Evolutionary conservation across 2,329 filamentous ascomycete genomes (phyloP), one percentile per base, ranked within the genome.

Genomic region (Arthrobotrys megalospora): DNA sequence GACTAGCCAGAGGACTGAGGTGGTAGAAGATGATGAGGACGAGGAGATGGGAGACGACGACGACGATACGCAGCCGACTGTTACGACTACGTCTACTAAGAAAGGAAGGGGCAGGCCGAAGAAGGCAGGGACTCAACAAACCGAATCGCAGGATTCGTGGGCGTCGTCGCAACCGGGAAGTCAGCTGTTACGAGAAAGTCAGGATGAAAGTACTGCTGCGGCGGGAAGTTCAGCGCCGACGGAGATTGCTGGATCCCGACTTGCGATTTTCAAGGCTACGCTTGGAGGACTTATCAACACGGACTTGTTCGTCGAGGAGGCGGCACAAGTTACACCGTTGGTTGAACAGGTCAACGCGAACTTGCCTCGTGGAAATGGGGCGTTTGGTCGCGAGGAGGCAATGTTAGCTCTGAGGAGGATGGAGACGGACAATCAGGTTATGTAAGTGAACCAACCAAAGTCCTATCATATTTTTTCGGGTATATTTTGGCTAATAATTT

Each of bases 381-480:
- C 87, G 43, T 99, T 97, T 85, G 88, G 87, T 28, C 88, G 88
- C 43, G 86, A 86, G 0, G 96, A 99, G 85, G 93, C 92, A 0
- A 86, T 91, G 73, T 89, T 91, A 84, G 94, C 93, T 52, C 86
- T 99, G 71, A 89, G 90, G 84, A 90, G 88, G 83, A 91, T 99
- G 89, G 91, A 93, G 82, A 90, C 92, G 80, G 87, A 88, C 81
- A 97, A 97, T 84, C 91, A 95, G 86, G 91, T 99, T 83, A 99
- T 99, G 94, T 95, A 86, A 89, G 92, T 69, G 24, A 28, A 28
- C 5, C 5, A 5, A 38, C 41, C n/a, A 8, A 16, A 3, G 24
- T 53, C 12, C 14, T 41, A 14, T 34, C 16, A 7, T 16, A 36
- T 41, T 16, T 10, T 11, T 60, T 50, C 6, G 38, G 6, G 11